Evolutionary conservation across 371 early-diverging fungal genomes (phyloP).

Genomic region (Gilbertella persicaria): DNA sequence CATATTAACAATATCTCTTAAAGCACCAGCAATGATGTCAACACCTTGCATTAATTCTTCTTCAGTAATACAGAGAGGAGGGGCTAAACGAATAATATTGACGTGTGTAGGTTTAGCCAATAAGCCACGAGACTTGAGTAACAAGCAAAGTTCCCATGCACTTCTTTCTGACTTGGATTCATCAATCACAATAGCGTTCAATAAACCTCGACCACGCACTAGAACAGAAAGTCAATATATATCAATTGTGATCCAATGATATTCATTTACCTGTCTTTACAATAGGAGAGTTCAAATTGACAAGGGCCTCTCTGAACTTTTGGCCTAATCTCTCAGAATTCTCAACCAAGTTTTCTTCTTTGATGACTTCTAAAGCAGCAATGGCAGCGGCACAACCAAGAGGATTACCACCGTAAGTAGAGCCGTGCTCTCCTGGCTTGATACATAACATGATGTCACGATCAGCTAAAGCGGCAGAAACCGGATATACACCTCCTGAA

Average conservation of each 20-base stretch:
- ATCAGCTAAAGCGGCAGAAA: slow-evolving; percentile 89
- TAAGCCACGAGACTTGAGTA: slow-evolving; percentile 90
- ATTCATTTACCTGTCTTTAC: slow-evolving; percentile 57
- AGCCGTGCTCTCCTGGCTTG: slow-evolving; percentile 95
- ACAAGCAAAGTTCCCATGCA: slow-evolving; percentile 97
- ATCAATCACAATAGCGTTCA: slow-evolving; percentile 97
- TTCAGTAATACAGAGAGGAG: slow-evolving; percentile 92
- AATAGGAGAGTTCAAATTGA: slow-evolving; percentile 74
- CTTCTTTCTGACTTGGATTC: slow-evolving; percentile 76
- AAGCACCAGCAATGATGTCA: slow-evolving; percentile 76
- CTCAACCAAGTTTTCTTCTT: slow-evolving; percentile 91
- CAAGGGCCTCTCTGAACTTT: slow-evolving; percentile 77
- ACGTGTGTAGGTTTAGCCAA: slow-evolving; percentile 98
- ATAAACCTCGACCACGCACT: slow-evolving; percentile 93
- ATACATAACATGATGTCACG: slow-evolving; percentile 92
- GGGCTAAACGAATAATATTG: slow-evolving; percentile 96
- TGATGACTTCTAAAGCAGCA: slow-evolving; percentile 91
- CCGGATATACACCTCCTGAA: slow-evolving; percentile 95
- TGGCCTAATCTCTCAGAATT: slow-evolving; percentile 76
- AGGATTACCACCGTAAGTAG: slow-evolving; percentile 97
- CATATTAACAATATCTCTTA: slow-evolving; percentile 69
- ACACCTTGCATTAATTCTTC: slow-evolving; percentile 83
- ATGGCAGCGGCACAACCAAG: slow-evolving; percentile 94
- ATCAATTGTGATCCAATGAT: not conserved
- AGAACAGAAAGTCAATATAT: slow-evolving; percentile 8